Evolutionary conservation across 805 yeast species (phyloP).

Genomic region (Wickerhamiella kurtzmanii): DNA sequence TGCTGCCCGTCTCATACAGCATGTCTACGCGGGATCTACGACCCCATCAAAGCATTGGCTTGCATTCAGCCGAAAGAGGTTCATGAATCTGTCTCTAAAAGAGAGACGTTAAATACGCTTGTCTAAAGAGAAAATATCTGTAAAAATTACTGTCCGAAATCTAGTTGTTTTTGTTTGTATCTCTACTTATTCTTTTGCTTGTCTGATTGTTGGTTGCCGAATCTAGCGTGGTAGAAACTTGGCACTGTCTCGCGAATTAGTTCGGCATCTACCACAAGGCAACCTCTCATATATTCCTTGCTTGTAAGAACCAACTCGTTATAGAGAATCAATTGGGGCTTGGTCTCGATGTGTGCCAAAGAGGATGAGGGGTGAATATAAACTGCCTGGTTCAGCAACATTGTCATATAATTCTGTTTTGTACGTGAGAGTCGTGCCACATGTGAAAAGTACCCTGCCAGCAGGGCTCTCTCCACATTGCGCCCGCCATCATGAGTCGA

Average conservation of each 20-base stretch:
- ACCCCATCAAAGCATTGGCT: constrained; percentile 86
- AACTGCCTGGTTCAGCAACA: constrained; percentile 55
- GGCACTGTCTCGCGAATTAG: constrained; percentile 53
- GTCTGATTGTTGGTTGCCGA: not conserved
- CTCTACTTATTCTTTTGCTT: not conserved
- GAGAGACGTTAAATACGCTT: not conserved
- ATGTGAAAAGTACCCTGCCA: constrained; percentile 16
- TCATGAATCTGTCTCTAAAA: constrained; percentile 75
- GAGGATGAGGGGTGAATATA: constrained; percentile 80
- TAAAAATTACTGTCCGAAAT: not conserved
- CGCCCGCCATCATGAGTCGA: constrained; percentile 42
- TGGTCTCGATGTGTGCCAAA: constrained; percentile 32
- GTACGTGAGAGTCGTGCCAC: constrained; percentile 29
- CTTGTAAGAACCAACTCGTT: constrained; percentile 72
- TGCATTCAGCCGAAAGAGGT: constrained; percentile 86
- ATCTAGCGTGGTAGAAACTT: constrained; percentile 22
- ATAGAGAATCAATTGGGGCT: constrained; percentile 66
- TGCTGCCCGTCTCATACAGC: constrained; percentile 61
- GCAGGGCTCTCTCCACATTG: constrained; percentile 34
- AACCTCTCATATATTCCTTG: constrained; percentile 84
- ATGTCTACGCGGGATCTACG: constrained; percentile 44
- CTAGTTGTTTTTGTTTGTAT: not conserved
- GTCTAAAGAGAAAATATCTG: not conserved
- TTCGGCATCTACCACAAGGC: constrained; percentile 64
- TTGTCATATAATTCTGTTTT: constrained; percentile 51